A percentile compares a stretch with the other conserved stretches of the same genome.
These are phyloP conservation scores for Cladorrhinum sp. DNA, from an alignment of 2,329 filamentous ascomycete genomes.

Conservation along the genomic window DNA sequence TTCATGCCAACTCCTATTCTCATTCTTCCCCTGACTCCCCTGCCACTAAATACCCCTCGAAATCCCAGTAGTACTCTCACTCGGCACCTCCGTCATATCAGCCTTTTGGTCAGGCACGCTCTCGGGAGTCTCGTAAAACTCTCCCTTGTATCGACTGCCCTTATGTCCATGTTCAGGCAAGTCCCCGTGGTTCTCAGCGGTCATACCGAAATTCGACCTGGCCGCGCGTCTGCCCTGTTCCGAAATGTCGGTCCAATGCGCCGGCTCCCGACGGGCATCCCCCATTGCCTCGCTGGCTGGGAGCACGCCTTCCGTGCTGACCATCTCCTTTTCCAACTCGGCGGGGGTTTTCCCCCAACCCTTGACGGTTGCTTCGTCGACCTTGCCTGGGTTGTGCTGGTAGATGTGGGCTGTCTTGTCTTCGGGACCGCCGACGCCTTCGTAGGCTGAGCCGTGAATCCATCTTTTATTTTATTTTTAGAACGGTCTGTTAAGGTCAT, in stretches of 20 bases:
- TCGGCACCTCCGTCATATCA: conserved; percentile 41
- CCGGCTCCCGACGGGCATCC: conserved; percentile 14
- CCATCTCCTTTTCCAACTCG: conserved; percentile 1
- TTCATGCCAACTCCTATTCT: background rate
- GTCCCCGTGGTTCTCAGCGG: conserved; percentile 29
- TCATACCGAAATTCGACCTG: conserved; percentile 38
- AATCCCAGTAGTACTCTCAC: conserved; percentile 39
- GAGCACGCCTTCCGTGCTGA: conserved; percentile 9
- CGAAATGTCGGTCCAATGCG: conserved; percentile 29
- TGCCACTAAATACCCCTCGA: conserved; percentile 7
- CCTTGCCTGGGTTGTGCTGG: conserved; percentile 15
- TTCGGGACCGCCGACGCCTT: conserved; percentile 42
- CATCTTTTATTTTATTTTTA: no score
- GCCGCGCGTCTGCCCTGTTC: conserved; percentile 37
- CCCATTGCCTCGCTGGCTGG: conserved; percentile 26
- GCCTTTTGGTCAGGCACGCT: conserved; percentile 42
- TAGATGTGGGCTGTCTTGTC: conserved; percentile 34
- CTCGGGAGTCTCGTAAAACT: conserved; percentile 41
- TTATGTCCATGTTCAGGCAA: conserved; percentile 23
- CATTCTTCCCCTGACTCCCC: background rate
- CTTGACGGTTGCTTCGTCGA: conserved; percentile 18
- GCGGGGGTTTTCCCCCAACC: conserved; percentile 13
- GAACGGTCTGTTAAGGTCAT: no score
- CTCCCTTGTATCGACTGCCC: conserved; percentile 40
- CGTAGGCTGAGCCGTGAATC: conserved; percentile 43